Base-by-base conservation (phyloP, 2,329 filamentous ascomycete species). In the Cordyceps militaris region DNA sequence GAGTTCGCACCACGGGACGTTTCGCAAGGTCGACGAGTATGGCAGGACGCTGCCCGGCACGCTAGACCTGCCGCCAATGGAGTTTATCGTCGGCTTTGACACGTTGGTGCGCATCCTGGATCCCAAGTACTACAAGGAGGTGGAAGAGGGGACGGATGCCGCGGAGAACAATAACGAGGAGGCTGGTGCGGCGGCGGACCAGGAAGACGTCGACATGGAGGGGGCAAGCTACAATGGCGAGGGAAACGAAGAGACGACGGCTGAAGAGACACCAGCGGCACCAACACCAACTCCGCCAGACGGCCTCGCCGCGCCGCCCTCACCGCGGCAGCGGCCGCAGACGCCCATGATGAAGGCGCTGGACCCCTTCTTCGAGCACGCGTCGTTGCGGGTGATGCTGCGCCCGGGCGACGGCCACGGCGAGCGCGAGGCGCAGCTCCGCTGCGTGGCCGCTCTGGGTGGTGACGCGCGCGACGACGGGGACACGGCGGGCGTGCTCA, bases 31-130 rank as follows among this genome's bases (percentile, higher is more conserved):
- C 16, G 49, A 51, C 34, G 23, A 40, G 49, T 19, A 19, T 10
- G 49, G 49, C 34, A 32, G 34, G 5, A 24, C 9, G 34, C 32
- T 51, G 10, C 23, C 49, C 2, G 23, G 23, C 49, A 51, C 21
- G 30, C 13, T 14, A n/a, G 9, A 44, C 19, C 49, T 66, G 10
- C 66, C 69, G 8, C 73, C 79, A 55, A 87, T 91, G 64, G 73
- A 88, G 4, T 89, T 89, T 65, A 79, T 92, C 2, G 81, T 84
- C 1, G 89, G 89, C 28, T 93, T 84, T 67, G 89, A 93, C 65
- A 93, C 89, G 0, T 72, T 92, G 7, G 82, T 87, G 16, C 81
- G 89, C 21, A 83, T 59, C 54, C 82, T 89, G 56, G 76, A 88
- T 50, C 80, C 86, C 0, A 89, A 87, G 67, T 93, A 93, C 71